Base-by-base conservation (phyloP, 1,284 basidiomycete species). In the Pulchroboletus neoregius region DNA sequence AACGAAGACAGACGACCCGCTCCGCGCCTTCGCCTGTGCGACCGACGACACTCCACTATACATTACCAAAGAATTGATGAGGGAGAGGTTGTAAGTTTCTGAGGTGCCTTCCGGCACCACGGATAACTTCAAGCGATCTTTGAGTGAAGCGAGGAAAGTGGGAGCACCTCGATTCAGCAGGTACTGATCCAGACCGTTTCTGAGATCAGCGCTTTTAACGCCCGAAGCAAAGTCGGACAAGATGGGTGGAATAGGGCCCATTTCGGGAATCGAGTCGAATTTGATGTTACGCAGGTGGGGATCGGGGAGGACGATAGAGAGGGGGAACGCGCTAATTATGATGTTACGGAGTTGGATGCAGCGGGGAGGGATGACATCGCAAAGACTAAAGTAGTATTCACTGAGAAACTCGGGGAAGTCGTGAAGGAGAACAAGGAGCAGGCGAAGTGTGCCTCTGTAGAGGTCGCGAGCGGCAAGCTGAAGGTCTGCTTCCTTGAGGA, bases 361-460 rank as follows among this genome's bases (percentile, higher is more conserved):
- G 59, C 89, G 84, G 15, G 87, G 75, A 37, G 96, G 96, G 54
- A 99, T 90, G 51, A 82, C 84, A 56, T 98, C 94, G 65, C 92
- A 93, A 37, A 99, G 80, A 38, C 90, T 88, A 73, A 96, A 94
- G 70, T 97, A 95, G 67, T 96, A 94, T 71, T 95, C 92, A 67
- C 88, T 90, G 52, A 99, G 78, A 76, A 98, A 99, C 56, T 98
- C 94, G 40, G 96, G 95, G 78, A 97, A 98, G 72, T 99, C 96
- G 70, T 99, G 95, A 47, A 99, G 80, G 48, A 99, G 83, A 49
- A 99, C 92, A 41, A 99, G 80, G 43, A 98, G 79, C 37, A 99
- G 79, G 32, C 94, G 84, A 39, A 97, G 76, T 16, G 93, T 84
- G n/a, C 94, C 96, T 43, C 88, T 84, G 73, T 96, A 98, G 45